phyloP scores from a whole-genome alignment of 306 rosid species.

The Acmispon strigosus region DNA sequence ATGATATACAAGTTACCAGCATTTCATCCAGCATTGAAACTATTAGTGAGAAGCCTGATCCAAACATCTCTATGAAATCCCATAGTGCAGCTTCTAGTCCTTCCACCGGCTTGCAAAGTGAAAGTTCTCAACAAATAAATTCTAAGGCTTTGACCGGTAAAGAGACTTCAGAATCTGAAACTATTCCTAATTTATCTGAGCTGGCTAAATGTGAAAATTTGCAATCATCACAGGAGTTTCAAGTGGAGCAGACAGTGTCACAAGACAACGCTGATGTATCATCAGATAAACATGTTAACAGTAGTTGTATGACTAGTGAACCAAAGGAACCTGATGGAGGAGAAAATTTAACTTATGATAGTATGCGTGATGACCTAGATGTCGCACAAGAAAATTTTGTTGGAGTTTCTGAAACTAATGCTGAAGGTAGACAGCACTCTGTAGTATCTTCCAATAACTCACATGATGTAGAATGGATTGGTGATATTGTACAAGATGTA shows the following conservation, averaged over 20 bases:
- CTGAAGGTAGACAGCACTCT: constrained; percentile 30
- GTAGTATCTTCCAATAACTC: constrained; percentile 40
- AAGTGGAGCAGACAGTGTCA: constrained; percentile 31
- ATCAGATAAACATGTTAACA: constrained; percentile 25
- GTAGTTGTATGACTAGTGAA: constrained; percentile 9
- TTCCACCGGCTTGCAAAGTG: constrained; percentile 37
- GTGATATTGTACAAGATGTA: constrained; percentile 31
- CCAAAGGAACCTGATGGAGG: constrained; percentile 32
- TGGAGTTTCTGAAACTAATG: constrained; percentile 42
- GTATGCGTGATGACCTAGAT: constrained; percentile 43
- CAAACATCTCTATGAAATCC: constrained; percentile 35
- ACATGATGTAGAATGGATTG: constrained; percentile 71
- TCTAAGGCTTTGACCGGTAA: constrained; percentile 32
- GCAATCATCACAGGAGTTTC: constrained; percentile 27
- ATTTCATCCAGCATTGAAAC: constrained; percentile 32
- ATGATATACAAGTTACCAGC: constrained; percentile 33
- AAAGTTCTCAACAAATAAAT: constrained; percentile 34
- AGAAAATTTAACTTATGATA: constrained; percentile 40
- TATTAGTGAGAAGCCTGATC: constrained; percentile 40
- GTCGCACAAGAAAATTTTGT: constrained; percentile 34
- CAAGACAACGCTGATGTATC: constrained; percentile 33
- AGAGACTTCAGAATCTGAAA: constrained; percentile 35
- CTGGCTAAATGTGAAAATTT: constrained; percentile 29
- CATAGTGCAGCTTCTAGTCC: constrained; percentile 26
- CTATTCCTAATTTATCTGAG: constrained; percentile 32